These are phyloP conservation scores for Daldinia loculata DNA, from an alignment of 495 filamentous ascomycete genomes.

Conservation along the genomic window DNA sequence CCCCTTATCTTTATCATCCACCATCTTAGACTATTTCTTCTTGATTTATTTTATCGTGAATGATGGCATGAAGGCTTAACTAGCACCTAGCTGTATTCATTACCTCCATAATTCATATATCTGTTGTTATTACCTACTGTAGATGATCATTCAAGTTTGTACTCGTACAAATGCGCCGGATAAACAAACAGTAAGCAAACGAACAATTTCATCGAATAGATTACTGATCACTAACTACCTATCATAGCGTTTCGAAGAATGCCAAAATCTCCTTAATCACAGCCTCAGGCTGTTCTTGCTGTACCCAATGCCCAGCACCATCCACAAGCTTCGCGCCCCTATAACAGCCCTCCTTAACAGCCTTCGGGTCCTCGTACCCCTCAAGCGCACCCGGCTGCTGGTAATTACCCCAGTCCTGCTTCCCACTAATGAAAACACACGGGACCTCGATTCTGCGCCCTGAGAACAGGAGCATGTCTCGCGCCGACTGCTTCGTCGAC, in stretches of 20 bases:
- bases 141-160: no score
- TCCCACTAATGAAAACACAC: conserved; percentile 65
- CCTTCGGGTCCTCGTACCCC: conserved; percentile 61
- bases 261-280: conserved; percentile 60
- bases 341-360: conserved; percentile 53
- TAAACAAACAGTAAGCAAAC: background rate
- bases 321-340: conserved; percentile 61
- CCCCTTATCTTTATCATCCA: background rate
- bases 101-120: background rate
- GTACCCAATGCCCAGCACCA: conserved; percentile 72
- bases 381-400: conserved; percentile 71
- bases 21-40: background rate
- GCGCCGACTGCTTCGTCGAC: conserved; percentile 49
- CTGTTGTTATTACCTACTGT: background rate
- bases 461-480: conserved; percentile 67
- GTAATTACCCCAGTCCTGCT: conserved; percentile 72
- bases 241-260: conserved; percentile 49
- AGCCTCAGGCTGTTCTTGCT: conserved; percentile 69
- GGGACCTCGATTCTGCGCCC: conserved; percentile 71
- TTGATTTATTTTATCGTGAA: background rate
- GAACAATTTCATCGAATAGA: background rate
- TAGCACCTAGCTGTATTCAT: background rate
- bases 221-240: background rate
- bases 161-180: no score
- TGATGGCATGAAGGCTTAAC: background rate